Evolutionary conservation across 2,329 filamentous ascomycete species (phyloP), one percentile per base, ranked within the genome.

Genomic region (Monosporascus sp.): DNA sequence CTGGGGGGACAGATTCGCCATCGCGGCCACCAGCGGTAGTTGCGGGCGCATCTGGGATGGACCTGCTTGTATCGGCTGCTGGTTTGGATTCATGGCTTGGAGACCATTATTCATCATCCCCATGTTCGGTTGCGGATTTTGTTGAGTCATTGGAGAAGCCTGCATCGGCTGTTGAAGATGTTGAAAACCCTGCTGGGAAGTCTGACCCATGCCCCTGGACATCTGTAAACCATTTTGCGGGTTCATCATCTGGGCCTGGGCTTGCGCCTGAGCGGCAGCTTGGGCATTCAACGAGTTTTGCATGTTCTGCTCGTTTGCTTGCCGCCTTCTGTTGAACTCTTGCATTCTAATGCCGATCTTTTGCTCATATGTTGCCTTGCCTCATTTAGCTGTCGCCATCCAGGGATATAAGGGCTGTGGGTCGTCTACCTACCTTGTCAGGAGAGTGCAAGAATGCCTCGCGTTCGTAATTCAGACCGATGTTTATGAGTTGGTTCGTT

Each of bases 91-190:
- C 60, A 67, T 63, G 8, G 59, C 37, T 43, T 64, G 53, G 3
- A 59, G 71, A 58, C 58, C 74, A 55, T 62, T 69, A 54, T 67
- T 75, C 38, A 63, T 68, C 68, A 78, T 72, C 18, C 68, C 70
- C 64, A 78, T 72, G 24, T 63, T 67, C 54, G 73, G 70, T 48
- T 68, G 67, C 44, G 68, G 69, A 20, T 58, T 60, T 55, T 79
- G 79, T 49, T 75, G 80, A 9, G 76, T 72, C 24, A 83, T 74
- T 38, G 75, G 76, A 1, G 77, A 74, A 4, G 75, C 68, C 60
- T 84, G 81, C 78, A 83, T 82, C 52, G 75, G 78, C 51, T 82
- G 80, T 54, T 82, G 81, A 37, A 84, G 72, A 47, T 79, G 76
- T 55, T 81, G 81, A 53, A 85, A 84, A 1, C 73, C 75, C 59